Base-by-base conservation (phyloP, 2,329 filamentous ascomycete genomes). In the Trichoderma arundinaceum region DNA sequence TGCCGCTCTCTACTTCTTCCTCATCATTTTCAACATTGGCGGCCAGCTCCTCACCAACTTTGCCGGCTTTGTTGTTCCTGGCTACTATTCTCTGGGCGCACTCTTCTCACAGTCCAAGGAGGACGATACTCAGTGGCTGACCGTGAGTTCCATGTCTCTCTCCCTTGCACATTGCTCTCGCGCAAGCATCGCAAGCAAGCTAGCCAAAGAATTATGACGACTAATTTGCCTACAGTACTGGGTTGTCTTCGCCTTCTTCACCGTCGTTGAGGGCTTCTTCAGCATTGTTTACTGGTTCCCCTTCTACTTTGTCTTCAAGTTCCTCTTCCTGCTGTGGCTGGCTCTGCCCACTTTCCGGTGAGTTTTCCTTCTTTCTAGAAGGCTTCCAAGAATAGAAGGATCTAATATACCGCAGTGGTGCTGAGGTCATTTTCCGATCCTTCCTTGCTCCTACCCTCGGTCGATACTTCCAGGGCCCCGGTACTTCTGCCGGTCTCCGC, bases 251-350 rank as follows among this genome's bases (percentile, higher is more conserved):
- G 83, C 91, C 64, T 90, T 92, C 81, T 88, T 95, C 80, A 93
- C 90, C 68, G 90, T 95, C 57, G 77, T 92, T 73, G 92, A 96
- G 86, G 93, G 90, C 79, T 85, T 91, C 68, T 81, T 96, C 75
- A 93, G 86, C 81, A 90, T 92, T 69, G 91, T 94, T 69, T 95
- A 95, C 86, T 96, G 92, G 92, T 92, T 96, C 84, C 91, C 95
- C 77, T 99, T 99, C 85, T 99, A 99, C 90, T 99, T 92, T 83
- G 94, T 94, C 78, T 98, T 99, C 91, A 99, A 99, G 88, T 97
- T 99, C 78, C 84, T 96, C 77, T 91, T 98, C 79, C 86, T 98
- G 74, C 89, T 99, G 79, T 99, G 95, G 95, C 93, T 99, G 83
- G 89, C 94, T 73, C 92, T 99, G 75, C 95, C 95, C 79, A 87